phyloP scores from a whole-genome alignment of 2,329 filamentous ascomycete species.

The Claviceps purpurea region DNA sequence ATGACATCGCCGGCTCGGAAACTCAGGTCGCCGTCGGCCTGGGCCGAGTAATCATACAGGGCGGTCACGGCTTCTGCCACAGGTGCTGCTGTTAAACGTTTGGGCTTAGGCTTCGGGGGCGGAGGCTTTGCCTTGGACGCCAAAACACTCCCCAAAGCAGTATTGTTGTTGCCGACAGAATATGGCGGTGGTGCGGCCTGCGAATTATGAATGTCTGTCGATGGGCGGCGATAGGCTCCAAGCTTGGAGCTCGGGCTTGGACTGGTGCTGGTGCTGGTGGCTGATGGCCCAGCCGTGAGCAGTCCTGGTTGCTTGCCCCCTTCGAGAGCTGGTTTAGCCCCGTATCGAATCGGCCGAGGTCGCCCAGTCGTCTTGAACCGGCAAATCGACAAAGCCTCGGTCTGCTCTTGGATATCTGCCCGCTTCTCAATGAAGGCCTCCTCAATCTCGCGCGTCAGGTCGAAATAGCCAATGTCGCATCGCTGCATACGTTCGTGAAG shows the following conservation, averaged over 20 bases:
- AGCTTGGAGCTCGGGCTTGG: slow-evolving; percentile 17
- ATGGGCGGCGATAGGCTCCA: slow-evolving; percentile 21
- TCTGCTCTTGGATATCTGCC: slow-evolving; percentile 70
- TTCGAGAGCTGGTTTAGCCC: slow-evolving; percentile 39
- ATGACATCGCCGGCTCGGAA: slow-evolving; percentile 83
- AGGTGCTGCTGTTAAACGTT: slow-evolving; percentile 51
- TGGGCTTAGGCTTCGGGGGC: slow-evolving; percentile 68
- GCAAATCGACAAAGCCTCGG: slow-evolving; percentile 74
- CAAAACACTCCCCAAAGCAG: slow-evolving; percentile 31
- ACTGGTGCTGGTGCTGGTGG: slow-evolving; percentile 7
- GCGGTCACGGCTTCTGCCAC: slow-evolving; percentile 71
- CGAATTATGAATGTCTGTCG: slow-evolving; percentile 27
- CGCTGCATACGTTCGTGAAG: slow-evolving; percentile 96
- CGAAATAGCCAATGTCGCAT: slow-evolving; percentile 95
- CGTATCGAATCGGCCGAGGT: slow-evolving; percentile 45
- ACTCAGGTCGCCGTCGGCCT: slow-evolving; percentile 85
- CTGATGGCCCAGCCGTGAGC: slow-evolving; percentile 32
- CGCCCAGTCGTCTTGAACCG: slow-evolving; percentile 84
- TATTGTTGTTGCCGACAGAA: slow-evolving; percentile 32
- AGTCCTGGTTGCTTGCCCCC: slow-evolving; percentile 34
- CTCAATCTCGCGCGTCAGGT: slow-evolving; percentile 79
- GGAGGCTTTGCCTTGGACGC: slow-evolving; percentile 54
- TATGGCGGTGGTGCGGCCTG: slow-evolving; percentile 58
- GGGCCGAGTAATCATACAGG: slow-evolving; percentile 90
- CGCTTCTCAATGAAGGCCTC: slow-evolving; percentile 83